Percentiles rank a stretch among this genome's conserved stretches.
Conservation (phyloP, 2,329 filamentous ascomycete species). For the Cyphellophora europaea region DNA sequence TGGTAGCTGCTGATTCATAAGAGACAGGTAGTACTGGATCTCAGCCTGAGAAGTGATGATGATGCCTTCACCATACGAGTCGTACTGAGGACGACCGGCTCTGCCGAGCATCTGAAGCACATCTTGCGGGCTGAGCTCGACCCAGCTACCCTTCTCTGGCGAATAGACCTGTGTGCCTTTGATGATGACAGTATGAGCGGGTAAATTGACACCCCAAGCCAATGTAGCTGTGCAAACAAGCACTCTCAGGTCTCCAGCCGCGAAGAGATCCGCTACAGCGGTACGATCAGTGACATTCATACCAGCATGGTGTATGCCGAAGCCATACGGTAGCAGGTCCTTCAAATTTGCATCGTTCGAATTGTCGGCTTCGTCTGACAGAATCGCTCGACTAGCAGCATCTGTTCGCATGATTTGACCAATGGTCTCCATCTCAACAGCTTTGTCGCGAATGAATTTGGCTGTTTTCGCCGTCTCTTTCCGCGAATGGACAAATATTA, state of each 20-base stretch:
- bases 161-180: slow-evolving; percentile 98
- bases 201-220: slow-evolving; percentile 97
- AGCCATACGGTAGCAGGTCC: slow-evolving; percentile 88
- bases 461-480: slow-evolving; percentile 98
- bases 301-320: slow-evolving; percentile 96
- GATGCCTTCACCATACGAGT: slow-evolving; percentile 96
- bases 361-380: slow-evolving; percentile 73
- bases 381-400: slow-evolving; percentile 78
- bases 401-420: slow-evolving; percentile 90
- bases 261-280: slow-evolving; percentile 89
- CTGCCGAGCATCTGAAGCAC: slow-evolving; percentile 97
- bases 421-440: slow-evolving; percentile 93
- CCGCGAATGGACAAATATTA: slow-evolving; percentile 96
- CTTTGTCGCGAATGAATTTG: slow-evolving; percentile 91
- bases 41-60: slow-evolving; percentile 95
- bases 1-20: slow-evolving; percentile 92
- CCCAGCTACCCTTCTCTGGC: slow-evolving; percentile 96
- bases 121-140: slow-evolving; percentile 93
- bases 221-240: slow-evolving; percentile 96
- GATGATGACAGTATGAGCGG: slow-evolving; percentile 96
- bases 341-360: slow-evolving; percentile 83
- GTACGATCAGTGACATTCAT: slow-evolving; percentile 94
- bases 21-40: slow-evolving; percentile 92
- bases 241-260: slow-evolving; percentile 83
- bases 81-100: slow-evolving; percentile 90